A percentile compares a stretch with the other conserved stretches of the same genome.
Conservation (phyloP, 2,329 filamentous ascomycete species). For the Pseudodiploospora longispora region DNA sequence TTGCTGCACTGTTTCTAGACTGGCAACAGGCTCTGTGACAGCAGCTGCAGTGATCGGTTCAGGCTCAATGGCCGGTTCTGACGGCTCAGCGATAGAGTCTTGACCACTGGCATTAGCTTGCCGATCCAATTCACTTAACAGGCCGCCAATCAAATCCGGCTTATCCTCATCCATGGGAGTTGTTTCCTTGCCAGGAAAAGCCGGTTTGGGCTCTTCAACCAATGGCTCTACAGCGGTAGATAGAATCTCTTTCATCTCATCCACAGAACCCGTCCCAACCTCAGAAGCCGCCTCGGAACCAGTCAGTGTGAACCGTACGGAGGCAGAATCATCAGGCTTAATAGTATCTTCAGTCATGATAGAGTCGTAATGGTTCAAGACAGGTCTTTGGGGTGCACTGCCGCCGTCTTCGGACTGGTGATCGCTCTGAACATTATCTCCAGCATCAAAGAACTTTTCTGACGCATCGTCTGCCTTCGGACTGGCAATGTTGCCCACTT, state of each 20-base stretch:
- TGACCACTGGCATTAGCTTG: slow-evolving; percentile 17
- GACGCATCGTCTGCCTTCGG: slow-evolving; percentile 21
- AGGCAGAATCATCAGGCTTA: slow-evolving; percentile 31
- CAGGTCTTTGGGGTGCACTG: slow-evolving; percentile 12
- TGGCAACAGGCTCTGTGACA: background rate
- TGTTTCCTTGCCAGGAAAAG: background rate
- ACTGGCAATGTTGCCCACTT: slow-evolving; percentile 32
- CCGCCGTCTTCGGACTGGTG: slow-evolving; percentile 12
- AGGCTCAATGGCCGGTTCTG: background rate
- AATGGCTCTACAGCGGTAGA: slow-evolving; percentile 4
- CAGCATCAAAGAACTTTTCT: slow-evolving; percentile 16
- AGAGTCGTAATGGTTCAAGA: slow-evolving; percentile 22
- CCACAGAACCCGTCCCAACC: slow-evolving; percentile 15
- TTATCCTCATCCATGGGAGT: slow-evolving; percentile 23
- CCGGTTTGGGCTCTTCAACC: slow-evolving; percentile 10
- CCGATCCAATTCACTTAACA: slow-evolving; percentile 37
- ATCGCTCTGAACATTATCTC: slow-evolving; percentile 20
- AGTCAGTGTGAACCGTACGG: slow-evolving; percentile 19
- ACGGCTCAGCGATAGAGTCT: background rate
- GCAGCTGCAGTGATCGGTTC: slow-evolving; percentile 1
- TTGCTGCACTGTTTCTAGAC: background rate
- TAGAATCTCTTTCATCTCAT: slow-evolving; percentile 12
- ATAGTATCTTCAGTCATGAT: slow-evolving; percentile 29
- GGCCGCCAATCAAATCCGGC: slow-evolving; percentile 36
- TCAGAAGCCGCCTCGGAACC: slow-evolving; percentile 22